These are phyloP conservation scores for Nicotiana noctiflora DNA, from an alignment of 257 asterid species.

Conservation along the genomic window DNA sequence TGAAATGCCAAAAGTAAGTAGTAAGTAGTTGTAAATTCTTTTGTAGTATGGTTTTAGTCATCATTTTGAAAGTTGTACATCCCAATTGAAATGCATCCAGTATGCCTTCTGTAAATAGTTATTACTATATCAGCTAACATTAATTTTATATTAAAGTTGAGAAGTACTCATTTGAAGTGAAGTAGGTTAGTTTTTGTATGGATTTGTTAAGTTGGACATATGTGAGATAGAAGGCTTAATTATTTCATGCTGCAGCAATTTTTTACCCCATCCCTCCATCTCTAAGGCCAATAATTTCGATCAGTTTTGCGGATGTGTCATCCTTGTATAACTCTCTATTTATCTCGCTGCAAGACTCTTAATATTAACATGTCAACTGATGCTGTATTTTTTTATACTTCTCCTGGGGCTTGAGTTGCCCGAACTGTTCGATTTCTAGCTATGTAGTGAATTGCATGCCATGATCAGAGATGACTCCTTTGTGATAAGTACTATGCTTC, in stretches of 20 bases:
- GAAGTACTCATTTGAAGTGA: not conserved
- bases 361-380: not conserved
- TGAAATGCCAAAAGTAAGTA: conserved; percentile 39
- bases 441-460: not conserved
- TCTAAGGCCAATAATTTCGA: not conserved
- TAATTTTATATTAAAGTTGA: not conserved
- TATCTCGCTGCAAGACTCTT: not conserved
- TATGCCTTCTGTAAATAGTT: not conserved
- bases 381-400: not conserved
- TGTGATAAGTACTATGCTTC: not conserved
- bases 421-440: not conserved
- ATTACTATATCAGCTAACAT: not conserved
- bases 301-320: not conserved
- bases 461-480: not conserved
- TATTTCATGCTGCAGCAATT: not conserved
- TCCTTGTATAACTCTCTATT: not conserved
- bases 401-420: not conserved
- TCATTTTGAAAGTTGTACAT: not conserved
- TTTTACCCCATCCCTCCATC: not conserved
- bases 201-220: not conserved
- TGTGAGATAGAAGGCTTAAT: not conserved
- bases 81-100: not conserved
- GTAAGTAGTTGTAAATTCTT: not conserved
- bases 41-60: not conserved
- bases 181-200: conserved; percentile 1